A percentile compares a stretch with the other conserved stretches of the same genome.
Conservation (phyloP, 306 rosid species). For the Quercus agrifolia region DNA sequence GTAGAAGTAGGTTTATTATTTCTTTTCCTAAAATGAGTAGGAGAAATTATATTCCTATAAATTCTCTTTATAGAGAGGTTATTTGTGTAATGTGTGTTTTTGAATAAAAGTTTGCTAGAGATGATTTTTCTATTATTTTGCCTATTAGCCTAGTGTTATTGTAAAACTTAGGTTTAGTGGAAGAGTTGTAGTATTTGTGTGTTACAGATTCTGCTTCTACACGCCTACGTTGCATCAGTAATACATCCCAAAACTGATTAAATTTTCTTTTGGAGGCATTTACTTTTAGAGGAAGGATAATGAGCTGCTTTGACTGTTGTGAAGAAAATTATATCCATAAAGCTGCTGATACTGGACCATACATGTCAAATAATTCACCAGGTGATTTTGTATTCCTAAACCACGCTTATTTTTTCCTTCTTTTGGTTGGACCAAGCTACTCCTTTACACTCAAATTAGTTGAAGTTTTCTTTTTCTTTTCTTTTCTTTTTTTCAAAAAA, state of each 20-base stretch:
- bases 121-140: no score
- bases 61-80: no score
- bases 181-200: no score
- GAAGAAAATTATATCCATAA: slow-evolving; percentile 39
- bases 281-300: slow-evolving; percentile 24
- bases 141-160: no score
- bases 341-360: slow-evolving; percentile 36
- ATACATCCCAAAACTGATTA: neutral
- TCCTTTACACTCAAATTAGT: neutral
- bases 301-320: slow-evolving; percentile 81
- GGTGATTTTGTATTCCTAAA: slow-evolving; percentile 28
- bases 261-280: neutral
- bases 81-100: no score
- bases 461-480: neutral
- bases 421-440: slow-evolving; percentile 1
- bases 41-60: no score
- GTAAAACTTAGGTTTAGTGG: no score
- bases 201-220: no score
- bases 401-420: neutral
- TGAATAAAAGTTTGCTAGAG: no score
- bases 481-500: neutral
- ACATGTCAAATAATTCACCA: slow-evolving; percentile 30
- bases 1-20: no score
- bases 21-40: no score
- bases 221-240: neutral